Conservation (phyloP, 352 stramenopile genomes). For the Lagenidium sp. region DNA sequence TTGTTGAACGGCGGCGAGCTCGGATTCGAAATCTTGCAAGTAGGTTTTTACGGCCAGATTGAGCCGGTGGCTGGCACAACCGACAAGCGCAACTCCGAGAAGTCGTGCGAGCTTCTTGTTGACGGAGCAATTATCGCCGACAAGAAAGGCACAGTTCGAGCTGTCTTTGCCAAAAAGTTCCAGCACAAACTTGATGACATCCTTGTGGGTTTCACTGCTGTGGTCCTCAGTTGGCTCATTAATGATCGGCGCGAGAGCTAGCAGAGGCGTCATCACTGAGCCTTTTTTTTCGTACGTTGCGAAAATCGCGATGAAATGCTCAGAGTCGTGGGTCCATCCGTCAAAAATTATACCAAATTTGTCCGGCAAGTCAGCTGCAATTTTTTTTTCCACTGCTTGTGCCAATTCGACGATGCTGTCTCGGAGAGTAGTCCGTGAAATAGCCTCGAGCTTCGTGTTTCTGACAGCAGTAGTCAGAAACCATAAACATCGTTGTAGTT, state of each 20-base stretch:
- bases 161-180: background rate
- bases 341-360: slow-evolving; percentile 11
- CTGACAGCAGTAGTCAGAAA: too few species aligned
- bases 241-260: slow-evolving; percentile 4
- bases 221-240: slow-evolving; percentile 4
- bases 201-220: background rate
- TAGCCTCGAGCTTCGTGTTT: background rate
- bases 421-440: background rate
- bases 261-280: background rate
- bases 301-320: slow-evolving; percentile 10
- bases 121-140: slow-evolving; percentile 3
- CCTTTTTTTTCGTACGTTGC: slow-evolving; percentile 1
- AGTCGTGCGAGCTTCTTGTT: slow-evolving; percentile 2
- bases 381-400: background rate
- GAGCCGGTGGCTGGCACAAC: slow-evolving; percentile 5
- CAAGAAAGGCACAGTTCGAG: background rate
- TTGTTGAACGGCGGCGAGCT: background rate
- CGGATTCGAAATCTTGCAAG: background rate
- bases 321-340: background rate
- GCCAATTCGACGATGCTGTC: background rate
- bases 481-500: too few species aligned
- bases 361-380: slow-evolving; percentile 3
- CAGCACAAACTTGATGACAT: background rate
- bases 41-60: slow-evolving; percentile 1
- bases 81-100: slow-evolving; percentile 1